These are phyloP conservation scores for Sergeia podlipaevii DNA, from an alignment of 208 protist genomes.

Conservation along the genomic window DNA sequence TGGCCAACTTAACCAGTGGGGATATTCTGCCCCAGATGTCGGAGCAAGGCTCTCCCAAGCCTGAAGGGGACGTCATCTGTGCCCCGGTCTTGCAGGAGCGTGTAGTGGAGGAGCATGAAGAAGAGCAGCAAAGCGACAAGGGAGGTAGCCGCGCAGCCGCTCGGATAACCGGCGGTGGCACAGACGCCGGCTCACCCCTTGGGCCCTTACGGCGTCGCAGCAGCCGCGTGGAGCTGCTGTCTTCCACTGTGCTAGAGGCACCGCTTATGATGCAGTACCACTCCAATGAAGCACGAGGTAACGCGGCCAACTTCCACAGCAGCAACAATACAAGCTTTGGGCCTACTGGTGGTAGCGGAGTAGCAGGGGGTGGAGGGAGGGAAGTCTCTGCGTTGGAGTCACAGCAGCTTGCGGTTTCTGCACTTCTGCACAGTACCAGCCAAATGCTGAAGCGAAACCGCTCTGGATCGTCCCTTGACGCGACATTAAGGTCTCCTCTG, in stretches of 20 bases:
- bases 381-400: too few species aligned
- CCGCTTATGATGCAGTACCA: constrained; percentile 30
- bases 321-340: too few species aligned
- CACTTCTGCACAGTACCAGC: not conserved
- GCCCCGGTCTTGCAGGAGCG: too few species aligned
- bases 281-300: constrained; percentile 8
- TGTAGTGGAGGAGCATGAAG: constrained; percentile 20
- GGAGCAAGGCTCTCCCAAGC: too few species aligned
- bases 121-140: constrained; percentile 9
- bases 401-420: too few species aligned
- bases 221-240: constrained; percentile 35
- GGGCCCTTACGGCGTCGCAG: constrained; percentile 4
- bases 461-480: not conserved
- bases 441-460: not conserved
- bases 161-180: not conserved
- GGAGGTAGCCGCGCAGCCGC: not conserved
- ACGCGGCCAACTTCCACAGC: too few species aligned
- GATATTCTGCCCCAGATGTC: too few species aligned
- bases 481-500: not conserved
- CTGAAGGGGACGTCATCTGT: too few species aligned
- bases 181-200: not conserved
- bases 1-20: constrained; percentile 24
- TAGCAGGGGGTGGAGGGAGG: too few species aligned
- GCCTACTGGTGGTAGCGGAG: too few species aligned
- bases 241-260: constrained; percentile 26